Percentiles rank a stretch among this genome's conserved stretches.
phyloP scores from a whole-genome alignment of 2,329 filamentous ascomycete genomes.

The Thermochaetoides dissita region DNA sequence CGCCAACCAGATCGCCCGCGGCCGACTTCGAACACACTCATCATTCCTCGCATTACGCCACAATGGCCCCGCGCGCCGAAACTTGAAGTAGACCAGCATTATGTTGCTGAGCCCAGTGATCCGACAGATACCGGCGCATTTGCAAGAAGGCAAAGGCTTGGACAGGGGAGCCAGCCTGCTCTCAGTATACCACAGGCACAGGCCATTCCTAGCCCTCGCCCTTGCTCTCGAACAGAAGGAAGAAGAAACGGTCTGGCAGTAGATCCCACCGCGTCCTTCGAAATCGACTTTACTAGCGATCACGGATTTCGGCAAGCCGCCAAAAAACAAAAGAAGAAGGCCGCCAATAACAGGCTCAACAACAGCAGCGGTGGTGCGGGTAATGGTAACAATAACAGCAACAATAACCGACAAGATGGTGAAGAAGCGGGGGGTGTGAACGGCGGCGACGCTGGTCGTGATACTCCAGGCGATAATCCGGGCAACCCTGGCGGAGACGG shows the following conservation, averaged over 20 bases:
- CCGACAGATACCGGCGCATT: constrained; percentile 20
- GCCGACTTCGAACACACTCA: neutral
- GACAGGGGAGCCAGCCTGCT: constrained; percentile 5
- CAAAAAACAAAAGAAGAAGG: constrained; percentile 43
- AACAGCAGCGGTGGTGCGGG: constrained; percentile 21
- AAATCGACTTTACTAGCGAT: constrained; percentile 44
- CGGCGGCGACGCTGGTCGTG: constrained; percentile 11
- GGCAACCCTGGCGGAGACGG: constrained; percentile 24
- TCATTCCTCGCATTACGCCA: constrained; percentile 14
- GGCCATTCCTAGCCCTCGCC: too few relatives aligned
- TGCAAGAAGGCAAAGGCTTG: constrained; percentile 15
- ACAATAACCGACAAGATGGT: constrained; percentile 28
- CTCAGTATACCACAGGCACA: constrained; percentile 2
- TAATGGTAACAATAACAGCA: constrained; percentile 25
- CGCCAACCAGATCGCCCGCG: neutral
- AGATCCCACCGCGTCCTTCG: constrained; percentile 30
- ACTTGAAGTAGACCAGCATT: constrained; percentile 11
- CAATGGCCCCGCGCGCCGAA: constrained; percentile 14
- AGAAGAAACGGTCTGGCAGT: constrained; percentile 25
- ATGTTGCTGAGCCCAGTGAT: constrained; percentile 15
- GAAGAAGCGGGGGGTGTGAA: constrained; percentile 20
- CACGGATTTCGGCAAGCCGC: constrained; percentile 40
- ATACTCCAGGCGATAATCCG: constrained; percentile 6
- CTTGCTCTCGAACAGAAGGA: constrained; percentile 8
- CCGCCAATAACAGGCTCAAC: constrained; percentile 24